These are phyloP conservation scores for Penicillium ochrochloron DNA, from an alignment of 495 filamentous ascomycete genomes.

Conservation along the genomic window DNA sequence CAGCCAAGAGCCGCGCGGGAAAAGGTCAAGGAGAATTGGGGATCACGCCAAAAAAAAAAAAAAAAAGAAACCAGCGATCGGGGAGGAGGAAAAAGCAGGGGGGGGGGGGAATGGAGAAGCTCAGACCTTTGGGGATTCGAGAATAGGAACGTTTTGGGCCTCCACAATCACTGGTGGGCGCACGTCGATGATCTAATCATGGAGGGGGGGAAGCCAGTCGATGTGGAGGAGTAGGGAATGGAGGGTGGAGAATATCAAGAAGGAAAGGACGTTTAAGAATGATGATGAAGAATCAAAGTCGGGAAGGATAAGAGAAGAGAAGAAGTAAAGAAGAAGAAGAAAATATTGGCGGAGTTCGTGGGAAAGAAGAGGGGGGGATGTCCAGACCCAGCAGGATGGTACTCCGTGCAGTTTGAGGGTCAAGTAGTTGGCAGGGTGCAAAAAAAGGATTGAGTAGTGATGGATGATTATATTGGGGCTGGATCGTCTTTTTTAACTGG, in stretches of 20 bases:
- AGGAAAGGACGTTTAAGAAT: not conserved
- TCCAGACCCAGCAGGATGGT: constrained; percentile 1
- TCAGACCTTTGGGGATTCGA: constrained; percentile 20
- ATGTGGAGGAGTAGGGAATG: not conserved
- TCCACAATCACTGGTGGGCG: constrained; percentile 1
- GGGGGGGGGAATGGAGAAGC: not conserved
- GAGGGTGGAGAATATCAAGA: constrained; percentile 8
- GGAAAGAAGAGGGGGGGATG: not conserved
- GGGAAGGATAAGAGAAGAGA: constrained; percentile 16
- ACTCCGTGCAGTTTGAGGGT: constrained; percentile 1
- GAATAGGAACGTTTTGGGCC: not conserved
- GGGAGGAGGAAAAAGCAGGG: constrained; percentile 7
- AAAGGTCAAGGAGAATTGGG: not conserved
- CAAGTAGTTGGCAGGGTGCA: not conserved
- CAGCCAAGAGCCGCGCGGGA: not conserved
- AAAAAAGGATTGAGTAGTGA: not conserved
- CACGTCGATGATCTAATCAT: constrained; percentile 28
- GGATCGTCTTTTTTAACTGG: not conserved
- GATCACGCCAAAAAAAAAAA: constrained; percentile 14
- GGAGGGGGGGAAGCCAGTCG: constrained; percentile 17
- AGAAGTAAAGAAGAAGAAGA: constrained; percentile 17
- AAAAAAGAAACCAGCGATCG: constrained; percentile 9
- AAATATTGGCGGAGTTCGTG: constrained; percentile 15
- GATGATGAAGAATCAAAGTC: constrained; percentile 1
- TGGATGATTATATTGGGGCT: not conserved